phyloP scores from a whole-genome alignment of 2,329 filamentous ascomycete species.

The Aphanocladium album region DNA sequence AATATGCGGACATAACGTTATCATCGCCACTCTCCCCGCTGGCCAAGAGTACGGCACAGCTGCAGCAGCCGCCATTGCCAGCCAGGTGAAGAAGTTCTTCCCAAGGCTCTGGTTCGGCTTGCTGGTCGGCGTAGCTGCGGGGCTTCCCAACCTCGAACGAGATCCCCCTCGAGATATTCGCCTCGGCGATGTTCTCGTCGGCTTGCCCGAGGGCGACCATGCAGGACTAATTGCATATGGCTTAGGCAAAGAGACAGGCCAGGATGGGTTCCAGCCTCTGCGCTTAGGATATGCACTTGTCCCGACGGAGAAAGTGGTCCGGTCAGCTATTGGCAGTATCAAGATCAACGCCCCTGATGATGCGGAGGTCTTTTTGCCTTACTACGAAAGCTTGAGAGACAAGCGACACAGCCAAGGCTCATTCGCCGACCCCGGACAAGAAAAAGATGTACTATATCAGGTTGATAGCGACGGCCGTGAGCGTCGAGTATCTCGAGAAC shows the following conservation, averaged over 20 bases:
- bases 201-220: slow-evolving; percentile 19
- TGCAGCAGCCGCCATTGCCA: slow-evolving; percentile 27
- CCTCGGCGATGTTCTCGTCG: slow-evolving; percentile 33
- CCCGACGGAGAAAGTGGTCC: slow-evolving; percentile 23
- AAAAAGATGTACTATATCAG: slow-evolving; percentile 22
- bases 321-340: slow-evolving; percentile 31
- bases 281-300: slow-evolving; percentile 17
- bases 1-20: slow-evolving; percentile 30
- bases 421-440: slow-evolving; percentile 28
- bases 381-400: slow-evolving; percentile 24
- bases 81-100: slow-evolving; percentile 29
- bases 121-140: slow-evolving; percentile 31
- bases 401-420: slow-evolving; percentile 19
- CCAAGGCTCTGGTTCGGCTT: slow-evolving; percentile 32
- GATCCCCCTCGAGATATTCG: slow-evolving; percentile 29
- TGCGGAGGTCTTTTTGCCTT: slow-evolving; percentile 15
- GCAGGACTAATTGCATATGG: slow-evolving; percentile 28
- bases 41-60: slow-evolving; percentile 29
- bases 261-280: slow-evolving; percentile 23
- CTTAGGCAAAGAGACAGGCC: slow-evolving; percentile 27
- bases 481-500: slow-evolving; percentile 7
- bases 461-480: neutral
- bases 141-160: slow-evolving; percentile 24
- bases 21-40: slow-evolving; percentile 29
- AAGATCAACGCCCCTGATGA: slow-evolving; percentile 21